Evolutionary conservation across 2,329 filamentous ascomycete species (phyloP).

Genomic region (Fusarium palustre): DNA sequence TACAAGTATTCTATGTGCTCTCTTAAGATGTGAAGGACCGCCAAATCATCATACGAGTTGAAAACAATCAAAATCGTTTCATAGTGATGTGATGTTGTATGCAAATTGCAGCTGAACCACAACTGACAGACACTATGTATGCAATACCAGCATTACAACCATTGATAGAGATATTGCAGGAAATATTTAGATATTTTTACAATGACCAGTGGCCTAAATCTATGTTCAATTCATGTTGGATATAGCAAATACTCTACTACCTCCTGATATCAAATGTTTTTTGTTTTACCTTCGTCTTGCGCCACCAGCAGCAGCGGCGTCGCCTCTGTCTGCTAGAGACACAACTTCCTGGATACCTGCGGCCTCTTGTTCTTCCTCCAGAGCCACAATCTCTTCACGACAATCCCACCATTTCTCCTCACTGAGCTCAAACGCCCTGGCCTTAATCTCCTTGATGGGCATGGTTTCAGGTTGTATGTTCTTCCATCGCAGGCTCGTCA

Average conservation of each 20-base stretch:
- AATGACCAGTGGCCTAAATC: not conserved
- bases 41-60: not conserved
- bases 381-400: slow-evolving; percentile 87
- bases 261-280: not conserved
- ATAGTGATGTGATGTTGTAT: not conserved
- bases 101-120: not conserved
- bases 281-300: slow-evolving; percentile 50
- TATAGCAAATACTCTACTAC: not conserved
- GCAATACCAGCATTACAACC: not conserved
- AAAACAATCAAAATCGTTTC: not conserved
- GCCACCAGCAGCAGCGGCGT: slow-evolving; percentile 57
- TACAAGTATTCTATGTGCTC: not conserved
- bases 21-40: too few species aligned
- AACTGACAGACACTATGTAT: not conserved
- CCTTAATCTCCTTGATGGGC: slow-evolving; percentile 90
- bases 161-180: not conserved
- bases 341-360: slow-evolving; percentile 96
- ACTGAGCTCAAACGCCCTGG: slow-evolving; percentile 87
- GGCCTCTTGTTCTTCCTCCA: slow-evolving; percentile 97
- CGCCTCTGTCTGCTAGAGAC: slow-evolving; percentile 80
- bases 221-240: not conserved
- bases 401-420: slow-evolving; percentile 99
- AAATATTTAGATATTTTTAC: not conserved
- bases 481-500: slow-evolving; percentile 79
- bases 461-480: slow-evolving; percentile 74